Conservation (phyloP, 163 green algal species). For the Scenedesmus sp. region DNA sequence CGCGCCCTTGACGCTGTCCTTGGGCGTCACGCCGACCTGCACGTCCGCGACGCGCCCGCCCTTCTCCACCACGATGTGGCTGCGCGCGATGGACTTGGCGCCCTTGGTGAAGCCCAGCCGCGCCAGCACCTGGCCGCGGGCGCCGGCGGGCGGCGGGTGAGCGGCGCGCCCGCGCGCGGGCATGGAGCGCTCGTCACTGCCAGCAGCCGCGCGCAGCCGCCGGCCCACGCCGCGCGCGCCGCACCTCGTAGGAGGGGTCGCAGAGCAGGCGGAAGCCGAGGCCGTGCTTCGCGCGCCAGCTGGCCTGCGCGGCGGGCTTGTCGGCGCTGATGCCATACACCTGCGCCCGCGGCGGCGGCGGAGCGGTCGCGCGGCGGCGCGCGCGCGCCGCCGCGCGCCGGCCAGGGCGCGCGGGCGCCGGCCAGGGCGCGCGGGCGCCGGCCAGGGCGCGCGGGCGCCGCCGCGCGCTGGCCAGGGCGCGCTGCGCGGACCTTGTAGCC, state of each 20-base stretch:
- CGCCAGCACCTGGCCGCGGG: constrained; percentile 37
- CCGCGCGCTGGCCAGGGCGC: no score
- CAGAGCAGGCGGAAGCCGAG: constrained; percentile 68
- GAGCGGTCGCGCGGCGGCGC: no score
- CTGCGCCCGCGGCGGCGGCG: no score
- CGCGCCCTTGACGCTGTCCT: constrained; percentile 32
- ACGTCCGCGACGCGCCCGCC: constrained; percentile 66
- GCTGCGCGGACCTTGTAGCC: constrained; percentile 68
- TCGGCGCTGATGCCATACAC: constrained; percentile 55
- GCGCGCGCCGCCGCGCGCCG: no score
- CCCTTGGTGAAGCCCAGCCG: constrained; percentile 52
- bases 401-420: no score
- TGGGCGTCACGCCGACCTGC: constrained; percentile 30
- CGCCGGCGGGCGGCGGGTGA: not conserved
- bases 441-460: no score
- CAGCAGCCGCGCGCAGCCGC: not conserved
- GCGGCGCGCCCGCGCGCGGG: not conserved
- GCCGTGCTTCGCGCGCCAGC: constrained; percentile 68
- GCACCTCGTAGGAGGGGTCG: constrained; percentile 53
- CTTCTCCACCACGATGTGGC: constrained; percentile 64
- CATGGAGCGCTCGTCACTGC: not conserved
- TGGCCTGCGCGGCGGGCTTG: constrained; percentile 69
- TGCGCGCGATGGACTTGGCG: constrained; percentile 49
- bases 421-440: no score
- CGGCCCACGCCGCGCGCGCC: not conserved